Evolutionary conservation across 169 alveolate genomes (phyloP), one percentile per base, ranked within the genome.

Genomic region (Fabrea salina): DNA sequence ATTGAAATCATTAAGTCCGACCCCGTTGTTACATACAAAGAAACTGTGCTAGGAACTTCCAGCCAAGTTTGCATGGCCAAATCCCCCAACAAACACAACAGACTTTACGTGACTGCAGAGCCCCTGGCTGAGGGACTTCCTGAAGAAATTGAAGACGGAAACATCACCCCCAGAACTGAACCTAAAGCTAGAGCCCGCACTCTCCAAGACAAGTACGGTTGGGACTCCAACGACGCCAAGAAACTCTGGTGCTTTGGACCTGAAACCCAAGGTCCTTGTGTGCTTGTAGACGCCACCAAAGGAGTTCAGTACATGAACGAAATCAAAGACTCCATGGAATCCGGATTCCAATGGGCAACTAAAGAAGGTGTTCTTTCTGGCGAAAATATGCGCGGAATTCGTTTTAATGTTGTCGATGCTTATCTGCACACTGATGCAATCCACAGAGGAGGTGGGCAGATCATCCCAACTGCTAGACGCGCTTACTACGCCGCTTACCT

Each of bases 381-480:
- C 85, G 99, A 98, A 92, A 96, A 96, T 94, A 93, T 97, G 99
- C 96, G 99, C 80, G 99, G 99, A 59, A 92, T 97, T 72, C 96
- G 99, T 78, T 96, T 98, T 94, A 97, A 97, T 96, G 87, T 98
- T 56, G 83, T 93, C 79, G 99, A 98, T 86, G 99, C 97, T 53
- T 95, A 97, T 66, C 90, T 98, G 93, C 99, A 98, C 93, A 98
- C 99, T 39, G 99, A 98, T 83, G 99, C 99, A 22, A 97, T 98
- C 82, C 99, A 98, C 93, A 96, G 99, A 95, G 99, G 99, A 56
- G 99, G 99, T 19, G 99, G 99, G 7, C 99, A 98, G 94, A 95
- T 98, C 87, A 94, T 97, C 96, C 99, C 99, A 72, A 86, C 75
- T 4, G 75, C 75, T 84, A 96, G 99, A 83, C 95, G 99, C 78